A percentile compares a stretch with the other conserved stretches of the same genome.
Conservation (phyloP, 192 early-diverging fungal genomes). For the Rhizophagus sp. region DNA sequence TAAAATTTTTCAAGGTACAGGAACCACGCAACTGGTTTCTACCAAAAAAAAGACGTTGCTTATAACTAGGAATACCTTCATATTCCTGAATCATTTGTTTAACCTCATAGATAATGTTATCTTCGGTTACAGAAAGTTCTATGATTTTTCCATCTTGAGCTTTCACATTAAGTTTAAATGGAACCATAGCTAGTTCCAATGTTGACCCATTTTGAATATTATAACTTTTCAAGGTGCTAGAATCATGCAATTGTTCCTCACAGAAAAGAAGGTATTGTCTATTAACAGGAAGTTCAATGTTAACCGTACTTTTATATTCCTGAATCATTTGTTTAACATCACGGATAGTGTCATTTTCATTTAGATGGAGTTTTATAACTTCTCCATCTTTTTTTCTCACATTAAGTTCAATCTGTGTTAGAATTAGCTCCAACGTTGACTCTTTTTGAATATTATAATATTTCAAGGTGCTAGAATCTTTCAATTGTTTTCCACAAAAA, state of each 20-base stretch:
- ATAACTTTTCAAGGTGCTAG: constrained; percentile 67
- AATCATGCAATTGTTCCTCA: constrained; percentile 73
- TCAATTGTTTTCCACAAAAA: neutral
- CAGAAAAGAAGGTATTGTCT: constrained; percentile 75
- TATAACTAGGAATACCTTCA: constrained; percentile 69
- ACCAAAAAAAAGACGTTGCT: constrained; percentile 62
- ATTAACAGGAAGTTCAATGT: constrained; percentile 71
- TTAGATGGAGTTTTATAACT: constrained; percentile 84
- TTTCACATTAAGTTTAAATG: constrained; percentile 76
- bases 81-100: constrained; percentile 82
- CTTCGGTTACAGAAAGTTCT: constrained; percentile 71
- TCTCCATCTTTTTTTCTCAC: constrained; percentile 84
- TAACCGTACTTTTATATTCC: constrained; percentile 37
- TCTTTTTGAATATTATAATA: neutral
- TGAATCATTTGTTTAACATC: constrained; percentile 77
- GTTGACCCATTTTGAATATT: constrained; percentile 73
- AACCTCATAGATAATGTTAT: constrained; percentile 76
- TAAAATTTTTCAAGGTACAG: constrained; percentile 66
- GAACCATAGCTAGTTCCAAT: constrained; percentile 58
- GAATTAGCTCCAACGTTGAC: neutral
- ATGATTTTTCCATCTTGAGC: constrained; percentile 73
- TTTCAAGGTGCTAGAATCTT: neutral
- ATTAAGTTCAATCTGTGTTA: constrained; percentile 46
- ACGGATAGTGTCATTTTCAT: constrained; percentile 66
- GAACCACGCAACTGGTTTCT: constrained; percentile 74